These are phyloP conservation scores for Lichtheimia hyalospora DNA, from an alignment of 371 early-diverging fungal genomes.

Conservation along the genomic window DNA sequence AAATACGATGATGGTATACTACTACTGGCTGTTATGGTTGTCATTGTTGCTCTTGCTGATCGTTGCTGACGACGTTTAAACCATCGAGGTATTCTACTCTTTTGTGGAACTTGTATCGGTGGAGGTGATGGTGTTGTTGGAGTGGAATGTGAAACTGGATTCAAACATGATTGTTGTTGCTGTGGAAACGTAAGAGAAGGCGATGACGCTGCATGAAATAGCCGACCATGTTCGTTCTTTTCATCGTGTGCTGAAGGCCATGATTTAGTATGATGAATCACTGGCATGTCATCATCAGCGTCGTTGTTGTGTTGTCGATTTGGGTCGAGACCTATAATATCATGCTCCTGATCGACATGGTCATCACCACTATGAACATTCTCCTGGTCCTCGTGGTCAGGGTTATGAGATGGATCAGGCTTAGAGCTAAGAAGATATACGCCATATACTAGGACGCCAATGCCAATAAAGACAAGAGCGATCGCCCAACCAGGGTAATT, in stretches of 20 bases:
- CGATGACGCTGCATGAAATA: slow-evolving; percentile 4
- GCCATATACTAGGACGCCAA: slow-evolving; percentile 56
- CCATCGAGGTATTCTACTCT: neutral
- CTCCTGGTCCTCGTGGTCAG: slow-evolving; percentile 10
- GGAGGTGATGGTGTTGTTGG: neutral
- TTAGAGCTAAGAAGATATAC: slow-evolving; percentile 60
- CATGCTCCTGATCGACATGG: neutral
- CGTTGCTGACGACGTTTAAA: neutral
- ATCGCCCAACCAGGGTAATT: slow-evolving; percentile 64
- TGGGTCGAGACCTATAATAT: neutral
- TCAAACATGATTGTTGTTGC: neutral
- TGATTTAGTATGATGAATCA: slow-evolving; percentile 7
- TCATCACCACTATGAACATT: neutral
- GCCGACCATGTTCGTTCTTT: slow-evolving; percentile 4
- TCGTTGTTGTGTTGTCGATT: neutral
- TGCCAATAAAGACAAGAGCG: slow-evolving; percentile 55
- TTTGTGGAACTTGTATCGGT: neutral
- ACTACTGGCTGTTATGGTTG: too few species aligned
- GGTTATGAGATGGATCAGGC: slow-evolving; percentile 41
- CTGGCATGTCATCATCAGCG: neutral
- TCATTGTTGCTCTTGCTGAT: neutral
- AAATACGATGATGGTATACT: neutral
- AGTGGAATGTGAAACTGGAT: neutral
- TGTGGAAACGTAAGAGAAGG: slow-evolving; percentile 7
- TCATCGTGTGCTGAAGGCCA: slow-evolving; percentile 8